Percentiles rank a stretch among this genome's conserved stretches.
These are phyloP conservation scores for Saccharomycopsis babjevae DNA, from an alignment of 805 yeast genomes.

Conservation along the genomic window DNA sequence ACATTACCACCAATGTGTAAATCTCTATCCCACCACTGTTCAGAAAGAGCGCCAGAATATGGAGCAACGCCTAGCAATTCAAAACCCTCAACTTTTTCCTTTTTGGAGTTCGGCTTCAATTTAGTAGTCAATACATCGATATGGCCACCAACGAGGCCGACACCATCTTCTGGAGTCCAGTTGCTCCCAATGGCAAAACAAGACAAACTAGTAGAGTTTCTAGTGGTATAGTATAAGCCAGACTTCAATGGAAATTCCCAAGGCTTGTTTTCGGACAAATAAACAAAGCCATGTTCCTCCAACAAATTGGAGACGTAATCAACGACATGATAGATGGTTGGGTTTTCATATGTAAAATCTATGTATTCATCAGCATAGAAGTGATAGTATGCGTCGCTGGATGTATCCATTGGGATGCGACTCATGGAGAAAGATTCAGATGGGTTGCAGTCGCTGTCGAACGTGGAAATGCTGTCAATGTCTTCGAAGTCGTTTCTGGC, in stretches of 20 bases:
- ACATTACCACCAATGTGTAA: constrained; percentile 77
- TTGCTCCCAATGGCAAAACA: constrained; percentile 62
- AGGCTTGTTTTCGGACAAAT: constrained; percentile 50
- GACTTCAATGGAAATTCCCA: constrained; percentile 38
- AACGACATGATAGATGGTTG: constrained; percentile 70
- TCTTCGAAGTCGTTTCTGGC: background rate
- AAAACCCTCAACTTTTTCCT: constrained; percentile 56
- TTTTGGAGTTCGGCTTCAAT: constrained; percentile 63
- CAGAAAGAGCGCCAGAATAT: constrained; percentile 60
- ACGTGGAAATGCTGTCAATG: background rate
- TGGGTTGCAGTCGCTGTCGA: background rate
- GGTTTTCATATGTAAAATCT: constrained; percentile 60
- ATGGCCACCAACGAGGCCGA: constrained; percentile 67
- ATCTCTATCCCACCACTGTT: constrained; percentile 77
- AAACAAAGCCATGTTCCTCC: constrained; percentile 50
- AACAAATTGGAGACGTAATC: constrained; percentile 38
- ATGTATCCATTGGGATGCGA: background rate
- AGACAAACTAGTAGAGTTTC: constrained; percentile 58
- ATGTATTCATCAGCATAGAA: constrained; percentile 42
- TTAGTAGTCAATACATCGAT: constrained; percentile 60
- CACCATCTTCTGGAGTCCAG: constrained; percentile 57
- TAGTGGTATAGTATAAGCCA: constrained; percentile 54
- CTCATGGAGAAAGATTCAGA: background rate
- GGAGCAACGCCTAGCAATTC: constrained; percentile 77
- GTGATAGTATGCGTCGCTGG: constrained; percentile 21